These are phyloP conservation scores for Boletus huronensis DNA, from an alignment of 768 basidiomycete genomes.

Conservation along the genomic window DNA sequence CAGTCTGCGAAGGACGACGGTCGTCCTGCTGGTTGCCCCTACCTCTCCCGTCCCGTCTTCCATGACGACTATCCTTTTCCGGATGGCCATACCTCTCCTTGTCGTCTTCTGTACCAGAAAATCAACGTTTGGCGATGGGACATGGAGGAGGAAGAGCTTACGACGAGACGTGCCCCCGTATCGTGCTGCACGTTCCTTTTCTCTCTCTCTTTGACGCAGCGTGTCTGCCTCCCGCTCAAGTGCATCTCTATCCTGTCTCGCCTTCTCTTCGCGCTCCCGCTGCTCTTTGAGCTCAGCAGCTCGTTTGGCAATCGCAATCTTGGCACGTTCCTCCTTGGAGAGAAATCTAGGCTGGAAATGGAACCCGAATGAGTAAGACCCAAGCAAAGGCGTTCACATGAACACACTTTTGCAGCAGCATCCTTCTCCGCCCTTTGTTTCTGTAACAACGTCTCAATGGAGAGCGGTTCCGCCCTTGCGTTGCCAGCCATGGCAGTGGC, in stretches of 20 bases:
- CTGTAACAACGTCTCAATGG: conserved; percentile 82
- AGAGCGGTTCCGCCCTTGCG: conserved; percentile 64
- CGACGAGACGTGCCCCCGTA: conserved; percentile 40
- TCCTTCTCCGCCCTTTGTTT: conserved; percentile 89
- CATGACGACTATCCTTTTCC: conserved; percentile 46
- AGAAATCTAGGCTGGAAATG: conserved; percentile 83
- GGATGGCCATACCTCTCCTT: conserved; percentile 45
- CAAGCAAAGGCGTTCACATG: neutral
- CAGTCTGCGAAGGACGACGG: conserved; percentile 32
- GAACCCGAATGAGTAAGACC: neutral
- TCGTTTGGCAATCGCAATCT: conserved; percentile 83
- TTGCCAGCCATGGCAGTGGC: conserved; percentile 45
- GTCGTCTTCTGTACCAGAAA: conserved; percentile 42
- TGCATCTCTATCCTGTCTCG: conserved; percentile 58
- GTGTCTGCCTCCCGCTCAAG: conserved; percentile 78
- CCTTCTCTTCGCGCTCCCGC: conserved; percentile 59
- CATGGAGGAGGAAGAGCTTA: conserved; percentile 12
- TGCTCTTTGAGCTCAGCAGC: conserved; percentile 77
- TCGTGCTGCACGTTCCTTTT: conserved; percentile 32
- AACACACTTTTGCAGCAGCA: conserved; percentile 79
- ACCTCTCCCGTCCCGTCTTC: conserved; percentile 38
- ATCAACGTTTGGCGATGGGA: conserved; percentile 4
- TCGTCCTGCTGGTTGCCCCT: conserved; percentile 37
- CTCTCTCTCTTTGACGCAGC: conserved; percentile 50
- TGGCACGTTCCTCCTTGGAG: conserved; percentile 86